phyloP scores from a whole-genome alignment of 202 grass and related monocot species.

The Zoysia matrella region DNA sequence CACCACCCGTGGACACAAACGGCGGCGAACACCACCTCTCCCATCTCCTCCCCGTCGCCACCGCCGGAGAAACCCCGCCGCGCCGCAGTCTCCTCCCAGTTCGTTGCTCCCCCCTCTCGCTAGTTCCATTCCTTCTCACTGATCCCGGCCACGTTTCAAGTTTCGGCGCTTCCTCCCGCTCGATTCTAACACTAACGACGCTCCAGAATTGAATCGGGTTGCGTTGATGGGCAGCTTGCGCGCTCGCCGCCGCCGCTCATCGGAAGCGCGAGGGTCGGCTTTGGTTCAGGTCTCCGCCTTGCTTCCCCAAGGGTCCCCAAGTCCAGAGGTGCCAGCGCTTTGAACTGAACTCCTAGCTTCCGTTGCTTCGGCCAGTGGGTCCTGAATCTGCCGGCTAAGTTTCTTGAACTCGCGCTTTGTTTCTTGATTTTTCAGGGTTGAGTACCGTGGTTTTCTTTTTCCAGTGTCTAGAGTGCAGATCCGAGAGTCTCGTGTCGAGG shows the following conservation, averaged over 20 bases:
- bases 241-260: constrained; percentile 27
- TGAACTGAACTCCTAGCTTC: not conserved
- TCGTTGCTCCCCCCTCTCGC: not conserved
- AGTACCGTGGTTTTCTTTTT: not conserved
- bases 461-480: too few species aligned
- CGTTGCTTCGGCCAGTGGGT: not conserved
- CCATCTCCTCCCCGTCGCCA: not conserved
- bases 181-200: constrained; percentile 11
- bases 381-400: not conserved
- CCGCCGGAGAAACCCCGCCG: not conserved
- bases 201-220: constrained; percentile 43
- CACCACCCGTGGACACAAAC: not conserved
- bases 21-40: constrained; percentile 8
- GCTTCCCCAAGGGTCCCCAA: constrained; percentile 12
- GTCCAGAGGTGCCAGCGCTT: constrained; percentile 24
- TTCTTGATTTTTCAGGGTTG: constrained; percentile 48
- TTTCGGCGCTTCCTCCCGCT: not conserved
- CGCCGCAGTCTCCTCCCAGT: not conserved
- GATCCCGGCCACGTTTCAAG: not conserved
- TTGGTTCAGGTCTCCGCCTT: not conserved
- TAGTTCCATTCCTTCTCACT: not conserved
- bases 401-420: not conserved
- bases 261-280: not conserved
- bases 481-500: too few species aligned
- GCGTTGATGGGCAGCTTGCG: constrained; percentile 47